These are phyloP conservation scores for Epichloe sylvatica DNA, from an alignment of 2,329 filamentous ascomycete genomes.

Conservation along the genomic window DNA sequence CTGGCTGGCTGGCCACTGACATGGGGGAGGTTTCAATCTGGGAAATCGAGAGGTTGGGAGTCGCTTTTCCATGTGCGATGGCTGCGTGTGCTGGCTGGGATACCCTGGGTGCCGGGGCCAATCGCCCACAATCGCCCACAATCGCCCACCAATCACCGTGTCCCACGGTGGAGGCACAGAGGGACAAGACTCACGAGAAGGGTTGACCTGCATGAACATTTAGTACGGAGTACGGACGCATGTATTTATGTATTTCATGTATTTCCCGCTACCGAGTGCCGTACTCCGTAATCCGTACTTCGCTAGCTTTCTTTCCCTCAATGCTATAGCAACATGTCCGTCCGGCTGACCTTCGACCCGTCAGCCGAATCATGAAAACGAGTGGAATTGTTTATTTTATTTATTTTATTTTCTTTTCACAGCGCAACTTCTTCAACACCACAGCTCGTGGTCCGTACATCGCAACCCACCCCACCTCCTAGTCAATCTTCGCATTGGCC, in stretches of 20 bases:
- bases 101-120: background rate
- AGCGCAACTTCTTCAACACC: background rate
- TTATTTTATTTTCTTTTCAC: too few relatives aligned
- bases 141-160: background rate
- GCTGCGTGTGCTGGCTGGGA: background rate
- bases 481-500: slow-evolving; percentile 64
- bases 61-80: background rate
- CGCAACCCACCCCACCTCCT: background rate
- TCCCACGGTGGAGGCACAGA: background rate
- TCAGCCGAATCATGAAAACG: background rate
- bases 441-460: background rate
- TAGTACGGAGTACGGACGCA: background rate
- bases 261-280: background rate
- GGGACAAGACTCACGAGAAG: too few relatives aligned
- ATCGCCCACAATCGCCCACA: background rate
- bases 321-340: background rate
- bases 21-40: background rate
- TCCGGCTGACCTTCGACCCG: background rate
- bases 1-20: background rate
- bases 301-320: background rate
- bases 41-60: slow-evolving; percentile 9
- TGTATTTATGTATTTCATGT: background rate
- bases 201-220: too few relatives aligned
- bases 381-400: too few relatives aligned
- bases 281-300: background rate